These are phyloP conservation scores for Pulveroboletus ravenelii DNA, from an alignment of 768 basidiomycete species.

Conservation along the genomic window DNA sequence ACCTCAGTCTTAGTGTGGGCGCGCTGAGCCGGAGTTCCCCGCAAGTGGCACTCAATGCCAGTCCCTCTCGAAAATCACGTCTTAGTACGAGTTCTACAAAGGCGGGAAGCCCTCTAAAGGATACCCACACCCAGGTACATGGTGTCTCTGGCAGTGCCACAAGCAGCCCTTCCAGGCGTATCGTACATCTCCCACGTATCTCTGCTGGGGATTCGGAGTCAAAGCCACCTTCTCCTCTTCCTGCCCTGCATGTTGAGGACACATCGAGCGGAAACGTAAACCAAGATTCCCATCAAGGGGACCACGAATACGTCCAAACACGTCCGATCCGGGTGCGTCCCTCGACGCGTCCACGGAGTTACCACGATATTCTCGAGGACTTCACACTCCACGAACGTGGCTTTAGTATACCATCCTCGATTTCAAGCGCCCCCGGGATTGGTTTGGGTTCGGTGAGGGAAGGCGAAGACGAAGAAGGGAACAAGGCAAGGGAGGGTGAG, in stretches of 20 bases:
- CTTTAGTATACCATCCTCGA: constrained; percentile 27
- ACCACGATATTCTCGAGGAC: constrained; percentile 62
- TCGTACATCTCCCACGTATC: constrained; percentile 20
- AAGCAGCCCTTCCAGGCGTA: constrained; percentile 21
- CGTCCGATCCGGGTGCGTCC: constrained; percentile 31
- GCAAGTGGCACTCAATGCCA: constrained; percentile 14
- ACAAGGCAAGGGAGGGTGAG: not conserved
- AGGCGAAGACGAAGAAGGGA: constrained; percentile 12
- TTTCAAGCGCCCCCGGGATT: constrained; percentile 25
- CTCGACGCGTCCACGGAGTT: constrained; percentile 52
- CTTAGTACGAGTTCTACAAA: constrained; percentile 23
- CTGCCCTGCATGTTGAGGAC: not conserved
- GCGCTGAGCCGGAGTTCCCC: constrained; percentile 25
- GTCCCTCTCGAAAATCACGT: constrained; percentile 22
- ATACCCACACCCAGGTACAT: constrained; percentile 3
- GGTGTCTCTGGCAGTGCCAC: constrained; percentile 10
- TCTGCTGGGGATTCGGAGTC: constrained; percentile 13
- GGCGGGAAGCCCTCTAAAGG: constrained; percentile 15
- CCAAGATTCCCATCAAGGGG: constrained; percentile 5
- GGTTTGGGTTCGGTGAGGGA: constrained; percentile 23
- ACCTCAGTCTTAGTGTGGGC: constrained; percentile 14
- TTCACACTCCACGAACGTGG: constrained; percentile 41
- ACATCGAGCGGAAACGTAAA: not conserved
- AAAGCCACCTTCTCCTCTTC: constrained; percentile 5
- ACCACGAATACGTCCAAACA: constrained; percentile 1